Conservation (phyloP, 805 yeast species). For the Candida tammaniensis region DNA sequence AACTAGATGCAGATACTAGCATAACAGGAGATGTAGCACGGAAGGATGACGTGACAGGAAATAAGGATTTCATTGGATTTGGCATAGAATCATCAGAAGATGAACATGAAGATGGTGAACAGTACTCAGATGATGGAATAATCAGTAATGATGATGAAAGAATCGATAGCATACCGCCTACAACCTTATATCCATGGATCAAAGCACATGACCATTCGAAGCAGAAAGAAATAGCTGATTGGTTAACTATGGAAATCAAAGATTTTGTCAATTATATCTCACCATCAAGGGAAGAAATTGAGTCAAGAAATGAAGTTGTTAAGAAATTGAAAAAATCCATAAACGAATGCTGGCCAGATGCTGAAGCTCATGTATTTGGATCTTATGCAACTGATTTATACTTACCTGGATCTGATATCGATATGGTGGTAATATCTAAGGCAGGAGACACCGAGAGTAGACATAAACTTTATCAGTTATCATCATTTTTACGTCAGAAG, state of each 20-base stretch:
- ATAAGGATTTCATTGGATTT: conserved; percentile 55
- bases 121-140: conserved; percentile 29
- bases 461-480: conserved; percentile 65
- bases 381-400: conserved; percentile 92
- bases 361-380: conserved; percentile 85
- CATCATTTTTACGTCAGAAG: conserved; percentile 61
- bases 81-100: conserved; percentile 48
- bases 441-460: conserved; percentile 59
- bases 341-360: conserved; percentile 66
- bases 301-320: conserved; percentile 64
- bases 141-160: conserved; percentile 37
- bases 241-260: conserved; percentile 81
- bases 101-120: conserved; percentile 19
- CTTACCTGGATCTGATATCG: conserved; percentile 93
- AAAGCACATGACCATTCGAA: conserved; percentile 72
- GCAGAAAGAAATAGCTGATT: conserved; percentile 76
- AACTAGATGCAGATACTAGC: no score
- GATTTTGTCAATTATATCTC: conserved; percentile 85
- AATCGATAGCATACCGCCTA: conserved; percentile 19
- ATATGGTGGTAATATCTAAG: conserved; percentile 77
- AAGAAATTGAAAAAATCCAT: conserved; percentile 52
- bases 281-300: conserved; percentile 74
- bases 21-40: conserved; percentile 6
- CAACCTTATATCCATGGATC: conserved; percentile 67
- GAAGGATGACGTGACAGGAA: conserved; percentile 43